A percentile compares a stretch with the other conserved stretches of the same genome.
These are phyloP conservation scores for Collybia sordida DNA, from an alignment of 768 basidiomycete species.

Conservation along the genomic window DNA sequence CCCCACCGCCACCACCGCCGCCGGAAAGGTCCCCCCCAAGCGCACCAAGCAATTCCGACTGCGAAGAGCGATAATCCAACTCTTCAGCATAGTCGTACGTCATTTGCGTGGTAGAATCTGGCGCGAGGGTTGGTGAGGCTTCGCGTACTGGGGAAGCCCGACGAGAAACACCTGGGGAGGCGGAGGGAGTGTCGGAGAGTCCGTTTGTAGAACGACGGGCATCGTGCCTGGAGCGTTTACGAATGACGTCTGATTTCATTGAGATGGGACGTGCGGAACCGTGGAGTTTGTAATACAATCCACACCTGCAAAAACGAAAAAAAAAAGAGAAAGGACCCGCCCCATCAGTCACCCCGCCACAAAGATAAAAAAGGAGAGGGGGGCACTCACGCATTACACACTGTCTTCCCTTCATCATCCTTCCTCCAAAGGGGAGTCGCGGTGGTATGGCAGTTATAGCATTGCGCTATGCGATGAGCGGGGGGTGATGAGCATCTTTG, in stretches of 20 bases:
- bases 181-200: constrained; percentile 69
- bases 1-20: too few species aligned
- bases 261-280: constrained; percentile 84
- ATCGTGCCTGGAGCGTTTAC: constrained; percentile 83
- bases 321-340: too few species aligned
- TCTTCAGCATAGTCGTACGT: constrained; percentile 52
- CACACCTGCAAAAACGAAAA: constrained; percentile 50
- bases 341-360: too few species aligned
- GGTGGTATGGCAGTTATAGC: constrained; percentile 87
- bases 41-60: constrained; percentile 54
- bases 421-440: constrained; percentile 88
- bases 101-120: constrained; percentile 66
- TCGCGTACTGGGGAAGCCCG: constrained; percentile 69
- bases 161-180: constrained; percentile 71
- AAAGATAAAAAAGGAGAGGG: constrained; percentile 5
- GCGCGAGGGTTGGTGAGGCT: constrained; percentile 63
- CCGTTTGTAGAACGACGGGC: constrained; percentile 57
- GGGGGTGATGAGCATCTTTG: constrained; percentile 25
- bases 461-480: constrained; percentile 60
- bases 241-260: constrained; percentile 90
- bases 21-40: constrained; percentile 36
- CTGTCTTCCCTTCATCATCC: constrained; percentile 86
- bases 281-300: constrained; percentile 83
- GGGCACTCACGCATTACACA: constrained; percentile 78
- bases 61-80: constrained; percentile 33